phyloP scores from a whole-genome alignment of 75 land plant genomes.

The Pinus taeda region DNA sequence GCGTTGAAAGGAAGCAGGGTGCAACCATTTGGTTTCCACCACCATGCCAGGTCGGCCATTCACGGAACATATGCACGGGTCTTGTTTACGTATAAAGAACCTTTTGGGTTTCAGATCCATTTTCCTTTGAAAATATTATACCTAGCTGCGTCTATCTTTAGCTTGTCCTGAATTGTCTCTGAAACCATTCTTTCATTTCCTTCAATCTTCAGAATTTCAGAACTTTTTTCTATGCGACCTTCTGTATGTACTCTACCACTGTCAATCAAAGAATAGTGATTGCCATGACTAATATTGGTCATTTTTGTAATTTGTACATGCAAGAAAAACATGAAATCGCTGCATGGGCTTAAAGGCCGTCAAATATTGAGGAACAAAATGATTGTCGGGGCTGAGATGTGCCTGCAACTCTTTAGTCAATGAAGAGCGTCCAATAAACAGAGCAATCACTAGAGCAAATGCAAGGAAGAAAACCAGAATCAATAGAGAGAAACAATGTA shows the following conservation, averaged over 20 bases:
- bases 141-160: not conserved
- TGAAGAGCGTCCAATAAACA: not conserved
- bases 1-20: slow-evolving; percentile 29
- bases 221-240: not conserved
- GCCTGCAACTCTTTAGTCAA: not conserved
- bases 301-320: not conserved
- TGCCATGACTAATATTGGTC: too few species aligned
- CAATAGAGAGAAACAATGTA: not conserved
- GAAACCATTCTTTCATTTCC: not conserved
- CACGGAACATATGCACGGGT: slow-evolving; percentile 27
- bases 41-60: slow-evolving; percentile 38
- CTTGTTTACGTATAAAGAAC: slow-evolving; percentile 31
- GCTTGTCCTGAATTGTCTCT: not conserved
- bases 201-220: not conserved
- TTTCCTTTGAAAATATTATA: slow-evolving; percentile 35
- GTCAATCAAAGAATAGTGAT: not conserved
- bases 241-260: not conserved
- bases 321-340: not conserved
- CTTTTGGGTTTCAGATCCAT: slow-evolving; percentile 26
- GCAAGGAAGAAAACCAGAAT: slow-evolving; percentile 3
- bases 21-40: slow-evolving; percentile 50
- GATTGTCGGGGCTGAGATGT: not conserved
- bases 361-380: not conserved
- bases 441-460: not conserved
- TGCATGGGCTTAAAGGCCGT: not conserved